These are phyloP conservation scores for Ettlia oleoabundans DNA, from an alignment of 139 green algal genomes.

Conservation along the genomic window DNA sequence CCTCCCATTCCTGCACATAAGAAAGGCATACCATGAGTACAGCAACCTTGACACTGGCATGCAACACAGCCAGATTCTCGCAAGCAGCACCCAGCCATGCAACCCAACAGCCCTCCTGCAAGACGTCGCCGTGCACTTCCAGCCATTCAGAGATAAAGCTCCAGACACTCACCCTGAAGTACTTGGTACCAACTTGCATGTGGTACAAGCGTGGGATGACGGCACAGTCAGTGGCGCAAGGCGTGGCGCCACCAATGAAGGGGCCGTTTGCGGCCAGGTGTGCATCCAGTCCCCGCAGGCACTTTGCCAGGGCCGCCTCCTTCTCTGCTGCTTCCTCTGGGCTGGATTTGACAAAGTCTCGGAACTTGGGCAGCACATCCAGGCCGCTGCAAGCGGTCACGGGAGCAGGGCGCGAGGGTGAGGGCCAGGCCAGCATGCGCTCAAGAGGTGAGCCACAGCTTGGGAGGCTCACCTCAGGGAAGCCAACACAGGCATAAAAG, in stretches of 20 bases:
- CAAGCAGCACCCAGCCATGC: no score
- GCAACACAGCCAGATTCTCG: no score
- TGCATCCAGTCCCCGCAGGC: slow-evolving; percentile 20
- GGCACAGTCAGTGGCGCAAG: slow-evolving; percentile 69
- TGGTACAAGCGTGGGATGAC: slow-evolving; percentile 91
- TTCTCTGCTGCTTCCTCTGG: slow-evolving; percentile 60
- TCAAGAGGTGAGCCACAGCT: no score
- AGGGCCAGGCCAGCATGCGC: background rate
- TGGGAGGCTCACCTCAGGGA: no score
- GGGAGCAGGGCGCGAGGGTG: background rate
- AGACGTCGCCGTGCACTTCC: background rate
- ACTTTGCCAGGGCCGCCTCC: slow-evolving; percentile 41
- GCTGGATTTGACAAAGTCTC: slow-evolving; percentile 61
- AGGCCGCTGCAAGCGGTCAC: slow-evolving; percentile 47
- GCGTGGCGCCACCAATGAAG: slow-evolving; percentile 64
- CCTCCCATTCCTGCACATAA: slow-evolving; percentile 33
- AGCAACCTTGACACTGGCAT: background rate
- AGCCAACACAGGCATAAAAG: no score
- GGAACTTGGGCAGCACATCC: slow-evolving; percentile 77
- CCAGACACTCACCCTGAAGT: background rate
- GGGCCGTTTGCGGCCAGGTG: slow-evolving; percentile 50
- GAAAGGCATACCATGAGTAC: background rate
- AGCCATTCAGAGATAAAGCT: background rate
- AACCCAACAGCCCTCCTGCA: no score
- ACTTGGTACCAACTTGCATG: slow-evolving; percentile 21